phyloP scores from a whole-genome alignment of 2,329 filamentous ascomycete genomes.

The Pseudogymnoascus destructans region DNA sequence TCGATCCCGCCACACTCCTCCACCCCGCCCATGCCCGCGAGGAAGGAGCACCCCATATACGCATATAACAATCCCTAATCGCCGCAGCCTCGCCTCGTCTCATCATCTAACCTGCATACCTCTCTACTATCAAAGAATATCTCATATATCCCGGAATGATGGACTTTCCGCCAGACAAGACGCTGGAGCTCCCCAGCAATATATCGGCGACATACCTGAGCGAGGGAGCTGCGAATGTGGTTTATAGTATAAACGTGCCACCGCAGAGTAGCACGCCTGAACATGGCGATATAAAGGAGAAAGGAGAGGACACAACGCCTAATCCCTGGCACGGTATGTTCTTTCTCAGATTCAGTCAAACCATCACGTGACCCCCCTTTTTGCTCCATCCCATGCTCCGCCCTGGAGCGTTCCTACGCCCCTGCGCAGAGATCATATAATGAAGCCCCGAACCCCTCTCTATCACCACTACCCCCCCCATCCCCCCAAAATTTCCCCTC shows the following conservation, averaged over 20 bases:
- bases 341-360: not conserved
- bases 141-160: not conserved
- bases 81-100: not conserved
- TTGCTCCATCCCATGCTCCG: not conserved
- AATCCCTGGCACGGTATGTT: not conserved
- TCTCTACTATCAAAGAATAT: not conserved
- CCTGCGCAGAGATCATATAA: not conserved
- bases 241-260: conserved; percentile 46
- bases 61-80: not conserved
- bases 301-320: conserved; percentile 16
- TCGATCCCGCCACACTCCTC: not conserved
- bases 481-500: not conserved
- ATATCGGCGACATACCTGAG: conserved; percentile 31
- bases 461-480: not conserved
- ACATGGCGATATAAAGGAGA: conserved; percentile 27
- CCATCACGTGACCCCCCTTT: not conserved
- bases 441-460: not conserved
- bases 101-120: not conserved
- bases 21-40: not conserved
- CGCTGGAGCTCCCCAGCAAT: not conserved
- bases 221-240: conserved; percentile 67
- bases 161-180: not conserved
- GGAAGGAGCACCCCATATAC: not conserved
- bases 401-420: not conserved
- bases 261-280: conserved; percentile 21